phyloP scores from a whole-genome alignment of 371 early-diverging fungal genomes.

The Mucor racemosus region DNA sequence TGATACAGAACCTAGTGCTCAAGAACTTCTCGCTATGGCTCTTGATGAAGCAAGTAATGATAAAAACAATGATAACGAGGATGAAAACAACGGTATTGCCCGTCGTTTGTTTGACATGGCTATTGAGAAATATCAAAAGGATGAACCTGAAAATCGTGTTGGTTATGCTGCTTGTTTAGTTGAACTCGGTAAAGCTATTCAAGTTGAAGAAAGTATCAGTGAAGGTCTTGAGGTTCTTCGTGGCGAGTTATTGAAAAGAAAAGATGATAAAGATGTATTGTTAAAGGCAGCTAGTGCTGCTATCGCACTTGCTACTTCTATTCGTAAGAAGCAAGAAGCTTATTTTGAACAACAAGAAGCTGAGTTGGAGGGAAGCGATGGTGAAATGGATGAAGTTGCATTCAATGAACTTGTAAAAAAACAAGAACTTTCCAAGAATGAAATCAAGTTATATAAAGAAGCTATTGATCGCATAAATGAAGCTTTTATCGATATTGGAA shows the following conservation, averaged over 20 bases:
- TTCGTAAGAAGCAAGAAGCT: slow-evolving; percentile 36
- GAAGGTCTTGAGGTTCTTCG: slow-evolving; percentile 50
- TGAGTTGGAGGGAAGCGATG: slow-evolving; percentile 30
- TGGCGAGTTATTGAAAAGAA: slow-evolving; percentile 26
- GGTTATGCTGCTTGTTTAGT: slow-evolving; percentile 51
- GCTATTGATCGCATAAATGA: slow-evolving; percentile 29
- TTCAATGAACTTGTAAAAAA: slow-evolving; percentile 37
- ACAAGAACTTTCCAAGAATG: slow-evolving; percentile 33
- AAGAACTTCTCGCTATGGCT: slow-evolving; percentile 61
- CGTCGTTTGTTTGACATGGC: slow-evolving; percentile 63
- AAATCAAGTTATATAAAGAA: slow-evolving; percentile 39
- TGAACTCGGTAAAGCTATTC: slow-evolving; percentile 44
- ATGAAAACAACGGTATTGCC: slow-evolving; percentile 41
- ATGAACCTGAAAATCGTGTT: slow-evolving; percentile 46
- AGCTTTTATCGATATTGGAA: neutral
- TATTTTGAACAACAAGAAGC: slow-evolving; percentile 31
- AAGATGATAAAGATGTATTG: neutral
- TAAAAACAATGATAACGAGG: slow-evolving; percentile 12
- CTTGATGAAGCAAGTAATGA: slow-evolving; percentile 46
- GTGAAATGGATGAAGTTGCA: slow-evolving; percentile 37
- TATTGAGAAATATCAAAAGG: slow-evolving; percentile 54
- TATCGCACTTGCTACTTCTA: slow-evolving; percentile 23
- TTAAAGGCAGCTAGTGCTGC: slow-evolving; percentile 34
- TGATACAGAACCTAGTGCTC: slow-evolving; percentile 43
- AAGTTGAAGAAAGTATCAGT: slow-evolving; percentile 50